Conservation (phyloP, 169 alveolate species). For the Babesia bovis region DNA sequence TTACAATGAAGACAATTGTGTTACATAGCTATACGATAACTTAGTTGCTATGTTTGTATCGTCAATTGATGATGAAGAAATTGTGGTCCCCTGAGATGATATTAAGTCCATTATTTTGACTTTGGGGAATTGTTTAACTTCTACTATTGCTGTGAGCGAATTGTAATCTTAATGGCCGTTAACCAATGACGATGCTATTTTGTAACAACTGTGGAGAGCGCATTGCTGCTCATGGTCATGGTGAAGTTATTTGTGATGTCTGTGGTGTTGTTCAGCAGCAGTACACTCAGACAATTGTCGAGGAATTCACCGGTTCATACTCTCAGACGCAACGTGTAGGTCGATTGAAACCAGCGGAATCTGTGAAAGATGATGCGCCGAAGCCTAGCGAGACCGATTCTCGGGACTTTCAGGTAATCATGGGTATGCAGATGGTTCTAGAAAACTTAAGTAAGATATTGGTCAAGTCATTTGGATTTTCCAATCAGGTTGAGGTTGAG, state of each 20-base stretch:
- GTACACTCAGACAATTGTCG: slow-evolving; percentile 41
- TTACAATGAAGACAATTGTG: no score
- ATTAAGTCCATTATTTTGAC: no score
- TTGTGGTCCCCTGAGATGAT: no score
- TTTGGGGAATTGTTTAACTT: no score
- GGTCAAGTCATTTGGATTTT: slow-evolving; percentile 31
- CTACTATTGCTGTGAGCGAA: no score
- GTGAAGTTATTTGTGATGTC: slow-evolving; percentile 38
- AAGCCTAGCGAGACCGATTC: background rate
- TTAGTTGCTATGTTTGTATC: no score
- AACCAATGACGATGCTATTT: slow-evolving; percentile 14
- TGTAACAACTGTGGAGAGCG: slow-evolving; percentile 61
- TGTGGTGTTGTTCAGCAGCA: slow-evolving; percentile 63
- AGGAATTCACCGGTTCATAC: slow-evolving; percentile 40
- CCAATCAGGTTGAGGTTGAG: slow-evolving; percentile 48
- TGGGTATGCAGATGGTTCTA: slow-evolving; percentile 52
- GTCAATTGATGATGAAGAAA: no score
- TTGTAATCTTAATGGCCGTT: no score
- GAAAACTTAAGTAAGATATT: slow-evolving; percentile 40
- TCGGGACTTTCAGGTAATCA: slow-evolving; percentile 24
- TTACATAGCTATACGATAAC: no score
- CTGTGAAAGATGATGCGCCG: background rate
- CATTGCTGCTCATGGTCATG: slow-evolving; percentile 4
- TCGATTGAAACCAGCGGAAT: background rate
- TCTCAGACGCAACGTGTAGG: slow-evolving; percentile 47